These are phyloP conservation scores for Euphrasia arctica DNA, from an alignment of 305 asterid species.

Conservation along the genomic window DNA sequence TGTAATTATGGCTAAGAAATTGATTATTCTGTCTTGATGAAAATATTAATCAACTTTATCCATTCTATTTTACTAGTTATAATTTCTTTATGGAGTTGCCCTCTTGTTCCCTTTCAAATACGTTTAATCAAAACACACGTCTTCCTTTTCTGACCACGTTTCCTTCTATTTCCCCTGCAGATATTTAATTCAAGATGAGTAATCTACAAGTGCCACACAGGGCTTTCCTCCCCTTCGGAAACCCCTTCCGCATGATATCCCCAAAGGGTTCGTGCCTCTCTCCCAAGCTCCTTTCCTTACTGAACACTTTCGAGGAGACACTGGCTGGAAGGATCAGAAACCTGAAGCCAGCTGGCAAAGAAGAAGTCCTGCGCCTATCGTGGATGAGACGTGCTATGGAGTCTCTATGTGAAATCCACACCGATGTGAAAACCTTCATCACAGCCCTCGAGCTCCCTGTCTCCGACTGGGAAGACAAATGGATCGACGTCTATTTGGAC, in stretches of 20 bases:
- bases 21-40: not conserved
- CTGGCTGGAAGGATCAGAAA: conserved; percentile 52
- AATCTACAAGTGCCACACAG: conserved; percentile 65
- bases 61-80: not conserved
- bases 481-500: conserved; percentile 83
- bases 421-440: conserved; percentile 63
- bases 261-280: conserved; percentile 64
- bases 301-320: conserved; percentile 68
- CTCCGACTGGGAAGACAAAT: conserved; percentile 85
- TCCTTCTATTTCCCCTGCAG: conserved; percentile 32
- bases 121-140: not conserved
- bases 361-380: conserved; percentile 60
- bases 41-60: not conserved
- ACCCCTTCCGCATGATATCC: conserved; percentile 68
- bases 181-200: conserved; percentile 51
- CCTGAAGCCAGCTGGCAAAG: conserved; percentile 55
- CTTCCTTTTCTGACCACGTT: not conserved
- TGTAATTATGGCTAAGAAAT: not conserved
- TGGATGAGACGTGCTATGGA: conserved; percentile 77
- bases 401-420: conserved; percentile 64
- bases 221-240: conserved; percentile 70
- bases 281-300: conserved; percentile 54
- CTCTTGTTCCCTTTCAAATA: not conserved
- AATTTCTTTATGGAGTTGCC: not conserved
- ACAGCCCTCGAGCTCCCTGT: conserved; percentile 77